Evolutionary conservation across 306 rosid species (phyloP).

Genomic region (Vigna trinervia): DNA sequence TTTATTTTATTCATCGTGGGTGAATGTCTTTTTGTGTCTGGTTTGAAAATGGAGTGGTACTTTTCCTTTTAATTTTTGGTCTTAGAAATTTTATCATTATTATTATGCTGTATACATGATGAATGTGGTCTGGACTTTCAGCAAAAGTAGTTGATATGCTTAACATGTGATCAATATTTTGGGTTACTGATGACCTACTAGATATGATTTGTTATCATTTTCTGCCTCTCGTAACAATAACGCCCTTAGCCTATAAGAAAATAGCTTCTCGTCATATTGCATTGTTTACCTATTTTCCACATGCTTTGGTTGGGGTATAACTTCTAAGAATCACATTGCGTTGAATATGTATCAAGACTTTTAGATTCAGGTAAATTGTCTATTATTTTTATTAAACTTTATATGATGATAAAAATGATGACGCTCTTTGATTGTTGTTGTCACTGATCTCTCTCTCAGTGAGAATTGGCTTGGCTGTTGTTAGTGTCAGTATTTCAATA

Average conservation of each 20-base stretch:
- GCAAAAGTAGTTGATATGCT: constrained; percentile 26
- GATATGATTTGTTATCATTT: constrained; percentile 9
- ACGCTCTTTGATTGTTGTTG: constrained; percentile 10
- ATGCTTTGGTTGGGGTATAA: constrained; percentile 9
- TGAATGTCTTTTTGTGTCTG: constrained; percentile 14
- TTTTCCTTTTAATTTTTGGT: constrained; percentile 21
- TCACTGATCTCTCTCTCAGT: neutral
- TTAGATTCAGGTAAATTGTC: constrained; percentile 23
- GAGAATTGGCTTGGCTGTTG: constrained; percentile 16
- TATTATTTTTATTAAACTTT: neutral
- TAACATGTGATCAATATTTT: constrained; percentile 23
- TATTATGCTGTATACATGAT: constrained; percentile 33
- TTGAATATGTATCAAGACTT: neutral
- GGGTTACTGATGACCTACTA: constrained; percentile 10
- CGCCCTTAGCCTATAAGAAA: constrained; percentile 15
- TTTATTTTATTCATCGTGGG: constrained; percentile 11
- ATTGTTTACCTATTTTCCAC: constrained; percentile 14
- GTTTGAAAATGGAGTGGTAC: constrained; percentile 27
- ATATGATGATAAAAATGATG: neutral
- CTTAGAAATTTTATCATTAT: constrained; percentile 25
- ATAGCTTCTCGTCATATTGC: constrained; percentile 25
- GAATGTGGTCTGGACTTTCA: constrained; percentile 26
- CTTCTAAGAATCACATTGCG: constrained; percentile 10
- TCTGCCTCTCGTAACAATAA: neutral
- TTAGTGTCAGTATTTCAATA: constrained; percentile 31